These are phyloP conservation scores for Haplosporangium sp. DNA, from an alignment of 371 early-diverging fungal species.

Conservation along the genomic window DNA sequence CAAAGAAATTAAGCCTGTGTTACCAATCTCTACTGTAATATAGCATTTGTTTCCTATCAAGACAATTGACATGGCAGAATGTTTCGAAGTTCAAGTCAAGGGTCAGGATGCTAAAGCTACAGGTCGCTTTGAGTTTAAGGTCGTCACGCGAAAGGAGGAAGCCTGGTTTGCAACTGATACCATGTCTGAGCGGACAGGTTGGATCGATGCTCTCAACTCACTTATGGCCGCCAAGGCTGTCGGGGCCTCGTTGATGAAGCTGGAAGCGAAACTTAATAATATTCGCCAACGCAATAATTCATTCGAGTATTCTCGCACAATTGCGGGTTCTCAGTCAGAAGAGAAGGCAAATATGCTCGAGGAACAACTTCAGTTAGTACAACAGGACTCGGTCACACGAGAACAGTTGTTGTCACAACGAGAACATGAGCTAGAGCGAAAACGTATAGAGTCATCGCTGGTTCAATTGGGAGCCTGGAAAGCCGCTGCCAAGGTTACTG, in stretches of 20 bases:
- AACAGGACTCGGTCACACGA: slow-evolving; percentile 36
- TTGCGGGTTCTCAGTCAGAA: neutral
- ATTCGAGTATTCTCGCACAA: slow-evolving; percentile 23
- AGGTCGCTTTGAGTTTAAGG: slow-evolving; percentile 53
- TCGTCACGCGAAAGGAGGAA: slow-evolving; percentile 51
- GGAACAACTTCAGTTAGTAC: slow-evolving; percentile 36
- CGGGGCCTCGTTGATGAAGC: slow-evolving; percentile 38
- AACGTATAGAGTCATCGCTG: slow-evolving; percentile 32
- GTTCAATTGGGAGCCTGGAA: slow-evolving; percentile 51
- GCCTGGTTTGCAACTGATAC: slow-evolving; percentile 52
- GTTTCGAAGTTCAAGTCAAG: slow-evolving; percentile 47
- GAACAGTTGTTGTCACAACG: slow-evolving; percentile 38
- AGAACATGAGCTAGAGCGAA: slow-evolving; percentile 45
- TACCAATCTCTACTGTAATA: neutral
- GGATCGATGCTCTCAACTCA: slow-evolving; percentile 49
- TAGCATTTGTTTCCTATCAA: slow-evolving; percentile 53
- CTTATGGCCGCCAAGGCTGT: slow-evolving; percentile 42
- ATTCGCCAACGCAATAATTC: slow-evolving; percentile 49
- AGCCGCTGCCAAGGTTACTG: slow-evolving; percentile 48
- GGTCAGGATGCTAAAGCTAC: slow-evolving; percentile 39
- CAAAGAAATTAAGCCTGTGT: neutral
- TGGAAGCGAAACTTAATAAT: slow-evolving; percentile 42
- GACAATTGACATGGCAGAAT: slow-evolving; percentile 49
- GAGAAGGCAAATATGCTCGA: slow-evolving; percentile 18
- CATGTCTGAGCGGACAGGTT: slow-evolving; percentile 48